These are phyloP conservation scores for Aspergillus cejpii DNA, from an alignment of 2,329 filamentous ascomycete genomes.

Conservation along the genomic window DNA sequence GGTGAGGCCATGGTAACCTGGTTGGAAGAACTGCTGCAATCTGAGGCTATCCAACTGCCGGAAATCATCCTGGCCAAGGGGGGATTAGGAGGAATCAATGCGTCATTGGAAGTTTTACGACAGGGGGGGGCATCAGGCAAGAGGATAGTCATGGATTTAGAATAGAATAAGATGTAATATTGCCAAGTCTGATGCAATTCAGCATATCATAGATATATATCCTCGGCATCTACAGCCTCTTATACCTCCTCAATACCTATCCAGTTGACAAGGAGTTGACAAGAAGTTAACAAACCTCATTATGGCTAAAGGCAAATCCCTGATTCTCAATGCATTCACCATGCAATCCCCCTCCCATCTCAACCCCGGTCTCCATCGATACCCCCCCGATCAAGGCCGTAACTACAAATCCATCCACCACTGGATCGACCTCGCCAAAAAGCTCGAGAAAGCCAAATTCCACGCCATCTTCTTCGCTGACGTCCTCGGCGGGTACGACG, in stretches of 20 bases:
- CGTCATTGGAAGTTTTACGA: conserved; percentile 59
- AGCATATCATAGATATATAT: too few relatives aligned
- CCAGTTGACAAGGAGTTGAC: too few relatives aligned
- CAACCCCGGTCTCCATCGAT: conserved; percentile 39
- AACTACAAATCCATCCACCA: conserved; percentile 41
- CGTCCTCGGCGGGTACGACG: conserved; percentile 44
- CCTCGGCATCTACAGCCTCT: too few relatives aligned
- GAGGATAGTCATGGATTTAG: conserved; percentile 54
- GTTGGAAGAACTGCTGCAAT: conserved; percentile 59
- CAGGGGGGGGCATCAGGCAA: conserved; percentile 61
- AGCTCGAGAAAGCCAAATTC: conserved; percentile 45
- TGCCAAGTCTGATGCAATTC: conserved; percentile 9
- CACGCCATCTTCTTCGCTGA: conserved; percentile 50
- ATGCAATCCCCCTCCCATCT: conserved; percentile 45
- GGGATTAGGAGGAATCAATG: conserved; percentile 62
- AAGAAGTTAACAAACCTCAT: too few relatives aligned
- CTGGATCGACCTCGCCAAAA: conserved; percentile 45
- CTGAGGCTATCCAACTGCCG: conserved; percentile 51
- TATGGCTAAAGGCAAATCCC: conserved; percentile 21
- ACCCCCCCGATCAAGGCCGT: conserved; percentile 32
- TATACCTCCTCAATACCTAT: neutral
- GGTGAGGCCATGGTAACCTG: conserved; percentile 59
- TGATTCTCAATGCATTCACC: conserved; percentile 45
- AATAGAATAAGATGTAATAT: neutral
- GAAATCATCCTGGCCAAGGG: conserved; percentile 59